Evolutionary conservation across 192 early-diverging fungal genomes (phyloP), one percentile per base, ranked within the genome.

Genomic region (Physocladia obscura): DNA sequence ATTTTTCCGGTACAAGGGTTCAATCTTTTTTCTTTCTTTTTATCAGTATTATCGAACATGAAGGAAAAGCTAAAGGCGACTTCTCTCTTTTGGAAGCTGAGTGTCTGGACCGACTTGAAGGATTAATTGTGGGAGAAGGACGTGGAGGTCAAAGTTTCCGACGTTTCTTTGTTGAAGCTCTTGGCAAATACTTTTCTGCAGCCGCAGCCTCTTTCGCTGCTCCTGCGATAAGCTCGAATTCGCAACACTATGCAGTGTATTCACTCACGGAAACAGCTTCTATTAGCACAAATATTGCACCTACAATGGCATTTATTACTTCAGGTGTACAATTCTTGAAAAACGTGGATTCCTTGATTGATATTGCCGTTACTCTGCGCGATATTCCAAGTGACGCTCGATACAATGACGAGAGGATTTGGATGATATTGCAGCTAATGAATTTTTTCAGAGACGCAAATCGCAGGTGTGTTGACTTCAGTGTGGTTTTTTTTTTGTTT

Each of bases 371-470:
- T 15, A 48, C 67, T 32, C 74, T 91, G 29, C 77, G 88, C 44
- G 80, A 84, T 39, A 69, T 88, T 6, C 85, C 89, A 0, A 71
- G 75, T 6, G 79, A 75, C 17, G 73, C 82, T 35, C 77, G 85
- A 56, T 82, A 74, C 65, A 77, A 83, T 61, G 88, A 88, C 50
- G 89, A 91, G 52, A 74, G 80, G n/a, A 80, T 88, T 21, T 81
- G 82, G 26, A 79, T 79, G 22, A 81, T 83, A 0, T 57, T 91
- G 15, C 88, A 86, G 56, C 67, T 92, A 57, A 82, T 90, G 67
- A 63, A 83, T 32, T 90, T 89, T 49, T 79, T 92, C 21, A 78
- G 83, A 30, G 74, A 79, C 27, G 82, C 80, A 24, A 83, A 86
- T 22, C 82, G 87, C 21, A 78, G 71, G 71, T 73, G 24, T n/a